Percentiles rank a stretch among this genome's conserved stretches.
These are phyloP conservation scores for Yamadazyma epiphylla DNA, from an alignment of 1,139 yeast genomes.

Conservation along the genomic window DNA sequence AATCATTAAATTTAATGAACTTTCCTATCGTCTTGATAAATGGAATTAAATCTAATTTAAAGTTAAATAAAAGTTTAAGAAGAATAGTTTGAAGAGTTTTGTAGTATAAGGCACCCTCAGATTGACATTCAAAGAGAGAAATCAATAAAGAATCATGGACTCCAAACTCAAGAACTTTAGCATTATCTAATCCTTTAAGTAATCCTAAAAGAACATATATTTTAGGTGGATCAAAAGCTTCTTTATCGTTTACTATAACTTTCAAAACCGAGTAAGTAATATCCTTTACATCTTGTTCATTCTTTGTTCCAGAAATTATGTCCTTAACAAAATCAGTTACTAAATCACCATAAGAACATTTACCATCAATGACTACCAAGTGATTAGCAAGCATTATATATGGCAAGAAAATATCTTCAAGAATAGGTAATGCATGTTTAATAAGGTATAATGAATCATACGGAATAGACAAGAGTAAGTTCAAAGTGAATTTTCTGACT, in stretches of 20 bases:
- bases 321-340: conserved; percentile 46
- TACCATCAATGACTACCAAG: conserved; percentile 36
- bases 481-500: conserved; percentile 63
- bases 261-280: conserved; percentile 32
- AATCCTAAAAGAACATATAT: conserved; percentile 60
- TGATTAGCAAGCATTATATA: conserved; percentile 64
- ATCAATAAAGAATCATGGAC: conserved; percentile 27
- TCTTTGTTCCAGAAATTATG: conserved; percentile 35
- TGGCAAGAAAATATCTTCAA: conserved; percentile 56
- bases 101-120: conserved; percentile 61
- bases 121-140: conserved; percentile 46
- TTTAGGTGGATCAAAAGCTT: conserved; percentile 70
- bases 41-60: conserved; percentile 14
- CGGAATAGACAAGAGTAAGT: conserved; percentile 54
- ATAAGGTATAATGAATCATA: conserved; percentile 47
- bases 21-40: conserved; percentile 32
- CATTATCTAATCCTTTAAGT: conserved; percentile 42
- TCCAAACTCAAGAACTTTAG: conserved; percentile 24
- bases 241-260: conserved; percentile 44
- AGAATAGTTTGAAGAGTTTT: conserved; percentile 48
- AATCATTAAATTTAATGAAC: conserved; percentile 43
- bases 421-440: conserved; percentile 40
- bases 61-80: conserved; percentile 41
- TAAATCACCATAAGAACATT: conserved; percentile 58
- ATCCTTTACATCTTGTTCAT: conserved; percentile 20